Evolutionary conservation across 169 alveolate species (phyloP).

Genomic region (Cryptosporidium parvum): DNA sequence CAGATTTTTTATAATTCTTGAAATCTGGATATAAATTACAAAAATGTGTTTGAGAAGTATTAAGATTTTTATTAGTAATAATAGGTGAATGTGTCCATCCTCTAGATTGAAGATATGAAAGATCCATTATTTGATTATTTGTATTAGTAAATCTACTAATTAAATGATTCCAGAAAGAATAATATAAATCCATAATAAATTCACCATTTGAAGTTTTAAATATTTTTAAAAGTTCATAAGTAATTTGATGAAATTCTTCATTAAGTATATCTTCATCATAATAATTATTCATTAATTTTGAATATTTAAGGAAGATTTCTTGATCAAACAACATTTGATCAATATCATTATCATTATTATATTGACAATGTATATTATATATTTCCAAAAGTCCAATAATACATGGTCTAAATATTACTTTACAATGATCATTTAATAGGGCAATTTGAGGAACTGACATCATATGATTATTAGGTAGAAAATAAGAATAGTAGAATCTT

Average conservation of each 20-base stretch:
- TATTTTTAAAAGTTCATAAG: conserved; percentile 45
- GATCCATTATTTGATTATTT: conserved; percentile 14
- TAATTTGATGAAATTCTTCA: conserved; percentile 25
- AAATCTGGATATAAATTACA: conserved; percentile 31
- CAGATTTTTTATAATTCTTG: neutral
- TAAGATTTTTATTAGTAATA: conserved; percentile 3
- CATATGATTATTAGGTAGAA: conserved; percentile 32
- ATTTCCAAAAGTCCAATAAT: conserved; percentile 63
- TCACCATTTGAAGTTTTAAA: conserved; percentile 71
- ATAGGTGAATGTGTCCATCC: conserved; percentile 61
- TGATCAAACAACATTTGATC: conserved; percentile 43
- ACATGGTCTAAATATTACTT: conserved; percentile 45
- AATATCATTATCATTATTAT: conserved; percentile 43
- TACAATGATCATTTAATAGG: conserved; percentile 38
- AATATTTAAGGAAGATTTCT: conserved; percentile 14
- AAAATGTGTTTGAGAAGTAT: conserved; percentile 11
- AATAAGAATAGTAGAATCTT: conserved; percentile 59
- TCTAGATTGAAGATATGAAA: conserved; percentile 63
- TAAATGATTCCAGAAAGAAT: conserved; percentile 62
- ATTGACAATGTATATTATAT: conserved; percentile 34
- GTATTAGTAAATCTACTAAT: conserved; percentile 29
- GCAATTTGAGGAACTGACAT: conserved; percentile 71
- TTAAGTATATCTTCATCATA: conserved; percentile 32
- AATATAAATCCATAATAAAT: conserved; percentile 38
- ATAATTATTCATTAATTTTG: conserved; percentile 20